Percentiles rank a stretch among this genome's conserved stretches.
These are phyloP conservation scores for Phoma sp. DNA, from an alignment of 2,329 filamentous ascomycete species.

Conservation along the genomic window DNA sequence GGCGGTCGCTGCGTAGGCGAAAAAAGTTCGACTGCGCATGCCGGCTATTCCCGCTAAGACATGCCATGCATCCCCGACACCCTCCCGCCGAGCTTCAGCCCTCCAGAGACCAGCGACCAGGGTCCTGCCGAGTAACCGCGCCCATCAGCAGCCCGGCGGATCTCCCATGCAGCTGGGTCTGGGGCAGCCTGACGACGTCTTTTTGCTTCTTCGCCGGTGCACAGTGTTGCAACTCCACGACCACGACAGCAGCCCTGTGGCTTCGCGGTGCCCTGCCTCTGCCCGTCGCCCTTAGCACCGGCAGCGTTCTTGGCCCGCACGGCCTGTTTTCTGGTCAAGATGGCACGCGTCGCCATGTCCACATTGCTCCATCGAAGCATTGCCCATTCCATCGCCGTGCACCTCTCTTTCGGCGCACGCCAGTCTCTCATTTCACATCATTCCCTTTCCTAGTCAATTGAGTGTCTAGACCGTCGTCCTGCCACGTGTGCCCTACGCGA, in stretches of 20 bases:
- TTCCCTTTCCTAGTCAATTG: slow-evolving; percentile 23
- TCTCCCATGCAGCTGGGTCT: slow-evolving; percentile 1
- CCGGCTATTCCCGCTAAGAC: slow-evolving; percentile 17
- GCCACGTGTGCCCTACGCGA: slow-evolving; percentile 34
- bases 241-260: background rate
- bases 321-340: slow-evolving; percentile 10
- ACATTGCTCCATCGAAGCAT: slow-evolving; percentile 12
- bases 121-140: slow-evolving; percentile 17
- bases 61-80: background rate
- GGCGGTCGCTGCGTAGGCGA: slow-evolving; percentile 11
- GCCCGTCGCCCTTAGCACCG: slow-evolving; percentile 6
- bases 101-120: slow-evolving; percentile 7
- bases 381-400: slow-evolving; percentile 12
- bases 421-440: slow-evolving; percentile 23
- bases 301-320: slow-evolving; percentile 15
- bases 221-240: too few species aligned
- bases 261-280: slow-evolving; percentile 1
- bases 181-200: background rate
- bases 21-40: slow-evolving; percentile 15
- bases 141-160: slow-evolving; percentile 10
- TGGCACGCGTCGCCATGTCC: slow-evolving; percentile 15
- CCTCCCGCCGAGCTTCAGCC: background rate
- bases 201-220: background rate
- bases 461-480: slow-evolving; percentile 17
- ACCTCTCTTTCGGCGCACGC: slow-evolving; percentile 18